Conservation (phyloP, 495 filamentous ascomycete genomes). For the Penicillium odoratum region DNA sequence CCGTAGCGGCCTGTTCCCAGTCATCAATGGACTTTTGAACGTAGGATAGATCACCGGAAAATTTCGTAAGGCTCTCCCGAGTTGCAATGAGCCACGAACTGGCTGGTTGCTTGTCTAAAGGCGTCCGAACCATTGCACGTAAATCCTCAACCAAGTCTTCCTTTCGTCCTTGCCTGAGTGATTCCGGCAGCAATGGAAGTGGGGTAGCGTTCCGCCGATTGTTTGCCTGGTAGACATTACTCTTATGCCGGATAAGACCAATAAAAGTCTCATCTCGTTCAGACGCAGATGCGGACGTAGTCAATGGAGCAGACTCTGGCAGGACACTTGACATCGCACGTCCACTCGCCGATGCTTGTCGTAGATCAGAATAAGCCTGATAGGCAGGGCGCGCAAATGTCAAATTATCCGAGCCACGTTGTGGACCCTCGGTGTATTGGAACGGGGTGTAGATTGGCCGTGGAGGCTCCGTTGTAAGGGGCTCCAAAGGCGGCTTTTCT, state of each 20-base stretch:
- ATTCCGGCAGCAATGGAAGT: slow-evolving; percentile 31
- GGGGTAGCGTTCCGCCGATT: slow-evolving; percentile 24
- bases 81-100: slow-evolving; percentile 38
- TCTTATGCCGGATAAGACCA: slow-evolving; percentile 48
- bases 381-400: slow-evolving; percentile 43
- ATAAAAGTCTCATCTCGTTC: slow-evolving; percentile 47
- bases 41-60: slow-evolving; percentile 51
- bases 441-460: slow-evolving; percentile 50
- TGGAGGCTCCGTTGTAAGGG: slow-evolving; percentile 41
- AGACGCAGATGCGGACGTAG: slow-evolving; percentile 15
- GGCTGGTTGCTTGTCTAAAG: slow-evolving; percentile 36
- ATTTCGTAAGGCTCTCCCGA: slow-evolving; percentile 33
- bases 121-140: slow-evolving; percentile 36
- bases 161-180: slow-evolving; percentile 29
- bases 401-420: slow-evolving; percentile 45
- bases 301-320: slow-evolving; percentile 18
- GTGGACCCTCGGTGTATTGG: slow-evolving; percentile 48
- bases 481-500: slow-evolving; percentile 25
- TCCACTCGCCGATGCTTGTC: slow-evolving; percentile 46
- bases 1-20: slow-evolving; percentile 49
- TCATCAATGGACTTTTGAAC: slow-evolving; percentile 42
- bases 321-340: slow-evolving; percentile 44
- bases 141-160: slow-evolving; percentile 33
- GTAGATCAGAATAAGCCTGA: slow-evolving; percentile 47
- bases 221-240: slow-evolving; percentile 35